These are phyloP conservation scores for Telopea speciosissima DNA, from an alignment of 177 flowering plant genomes.

Conservation along the genomic window DNA sequence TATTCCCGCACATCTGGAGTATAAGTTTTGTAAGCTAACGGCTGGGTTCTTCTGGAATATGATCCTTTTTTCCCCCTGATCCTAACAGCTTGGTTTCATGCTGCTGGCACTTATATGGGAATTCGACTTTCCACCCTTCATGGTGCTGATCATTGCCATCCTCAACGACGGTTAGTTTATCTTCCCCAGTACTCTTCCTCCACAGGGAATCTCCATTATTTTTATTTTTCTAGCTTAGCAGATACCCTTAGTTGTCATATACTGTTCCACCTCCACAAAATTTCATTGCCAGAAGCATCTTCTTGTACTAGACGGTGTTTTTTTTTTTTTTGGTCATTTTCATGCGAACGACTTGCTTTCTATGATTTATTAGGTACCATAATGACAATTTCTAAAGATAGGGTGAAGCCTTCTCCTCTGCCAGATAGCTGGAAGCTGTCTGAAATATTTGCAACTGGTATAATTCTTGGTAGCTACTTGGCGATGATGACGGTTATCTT, in stretches of 20 bases:
- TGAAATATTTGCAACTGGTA: slow-evolving; percentile 82
- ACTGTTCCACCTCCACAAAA: background rate
- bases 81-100: slow-evolving; percentile 82
- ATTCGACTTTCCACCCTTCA: slow-evolving; percentile 87
- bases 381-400: slow-evolving; percentile 92
- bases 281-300: background rate
- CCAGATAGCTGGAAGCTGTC: slow-evolving; percentile 96
- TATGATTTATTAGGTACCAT: slow-evolving; percentile 53
- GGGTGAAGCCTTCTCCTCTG: slow-evolving; percentile 88
- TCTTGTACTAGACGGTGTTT: background rate
- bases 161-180: slow-evolving; percentile 74
- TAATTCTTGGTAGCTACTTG: slow-evolving; percentile 74
- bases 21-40: background rate
- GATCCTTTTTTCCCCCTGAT: background rate
- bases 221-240: background rate
- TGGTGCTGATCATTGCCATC: slow-evolving; percentile 90
- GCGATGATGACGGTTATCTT: slow-evolving; percentile 93
- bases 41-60: background rate
- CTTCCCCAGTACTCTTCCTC: background rate
- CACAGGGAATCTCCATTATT: background rate
- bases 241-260: no score
- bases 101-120: slow-evolving; percentile 78
- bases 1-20: background rate
- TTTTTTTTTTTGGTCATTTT: background rate
- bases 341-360: background rate